A percentile compares a stretch with the other conserved stretches of the same genome.
These are phyloP conservation scores for Leishmania gerbilli DNA, from an alignment of 208 protist genomes.

Conservation along the genomic window DNA sequence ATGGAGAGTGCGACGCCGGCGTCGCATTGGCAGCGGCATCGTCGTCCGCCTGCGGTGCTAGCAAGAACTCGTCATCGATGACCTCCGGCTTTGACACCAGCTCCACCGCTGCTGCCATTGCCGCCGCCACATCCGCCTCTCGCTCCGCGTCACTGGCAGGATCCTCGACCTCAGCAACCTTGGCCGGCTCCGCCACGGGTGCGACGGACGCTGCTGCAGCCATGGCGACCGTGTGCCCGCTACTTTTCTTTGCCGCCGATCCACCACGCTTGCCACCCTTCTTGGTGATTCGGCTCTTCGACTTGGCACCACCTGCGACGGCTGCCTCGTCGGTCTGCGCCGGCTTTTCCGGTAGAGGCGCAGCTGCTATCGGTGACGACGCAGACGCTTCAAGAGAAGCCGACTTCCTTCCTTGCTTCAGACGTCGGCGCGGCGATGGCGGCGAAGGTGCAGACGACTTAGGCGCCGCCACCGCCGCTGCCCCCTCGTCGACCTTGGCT, in stretches of 20 bases:
- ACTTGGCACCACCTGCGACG: neutral
- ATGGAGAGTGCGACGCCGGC: neutral
- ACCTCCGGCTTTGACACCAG: conserved; percentile 4
- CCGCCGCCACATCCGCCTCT: conserved; percentile 12
- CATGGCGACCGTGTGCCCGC: neutral
- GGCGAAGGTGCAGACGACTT: neutral
- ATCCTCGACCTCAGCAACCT: neutral
- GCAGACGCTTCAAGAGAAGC: neutral
- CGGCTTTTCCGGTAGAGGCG: neutral
- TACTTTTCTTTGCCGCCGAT: neutral
- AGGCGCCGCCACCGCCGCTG: neutral
- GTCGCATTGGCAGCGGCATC: neutral
- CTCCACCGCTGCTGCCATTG: conserved; percentile 3
- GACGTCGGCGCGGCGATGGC: conserved; percentile 1
- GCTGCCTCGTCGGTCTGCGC: neutral
- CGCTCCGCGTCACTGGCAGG: neutral
- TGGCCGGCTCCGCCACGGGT: neutral
- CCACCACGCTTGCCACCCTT: conserved; percentile 4
- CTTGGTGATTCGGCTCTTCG: neutral
- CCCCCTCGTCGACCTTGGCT: neutral
- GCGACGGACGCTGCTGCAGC: neutral
- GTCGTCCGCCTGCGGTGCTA: neutral
- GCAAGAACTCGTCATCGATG: conserved; percentile 2
- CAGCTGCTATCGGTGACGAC: neutral
- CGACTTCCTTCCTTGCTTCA: neutral